Evolutionary conservation across 495 filamentous ascomycete species (phyloP), one percentile per base, ranked within the genome.

Genomic region (Aspergillus conjunctus): DNA sequence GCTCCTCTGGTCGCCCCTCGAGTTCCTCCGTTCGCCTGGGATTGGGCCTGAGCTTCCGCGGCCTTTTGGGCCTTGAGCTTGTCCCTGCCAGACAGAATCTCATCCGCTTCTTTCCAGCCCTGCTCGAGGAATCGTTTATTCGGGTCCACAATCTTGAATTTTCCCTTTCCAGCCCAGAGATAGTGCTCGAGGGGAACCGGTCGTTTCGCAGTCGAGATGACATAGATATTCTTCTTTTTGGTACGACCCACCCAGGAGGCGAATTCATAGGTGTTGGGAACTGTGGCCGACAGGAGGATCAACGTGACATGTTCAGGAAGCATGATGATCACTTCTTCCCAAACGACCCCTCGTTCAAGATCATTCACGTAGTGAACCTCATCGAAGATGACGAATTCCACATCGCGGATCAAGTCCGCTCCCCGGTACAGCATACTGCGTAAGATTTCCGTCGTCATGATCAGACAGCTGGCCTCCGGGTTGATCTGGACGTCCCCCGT

Each of bases 241-340:
- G 95, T 98, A 51, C 94, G 85, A 37, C 94, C 94, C 37, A 98
- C 95, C 94, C 94, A 98, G 7, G 91, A 97, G 18, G 94, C 95
- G 68, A 98, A 98, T 71, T 98, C 94, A 61, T 96, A 83, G 2
- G 94, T 97, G 72, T 98, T 98, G 10, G 94, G 94, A 4, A 98
- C 95, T 5, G 94, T 98, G 0, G 94, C 94, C 7, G 95, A 98
- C 2, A 98, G 84, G 11, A 97, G 80, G 61, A 98, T 98, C 39
- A 98, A 78, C 3, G 95, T 94, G 48, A 98, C 91, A 77, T 98
- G 94, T 67, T 93, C 92, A 4, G 94, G 94, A 50, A 98, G 85
- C 95, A 98, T 98, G 68, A 98, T 98, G 68, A 98, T 98, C 61
- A 98, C 94, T 72, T 98, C 94, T 75, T 98, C 94, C 94, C 94